A percentile compares a stretch with the other conserved stretches of the same genome.
These are phyloP conservation scores for Elongisporangium anandrum DNA, from an alignment of 352 stramenopile genomes.

Conservation along the genomic window DNA sequence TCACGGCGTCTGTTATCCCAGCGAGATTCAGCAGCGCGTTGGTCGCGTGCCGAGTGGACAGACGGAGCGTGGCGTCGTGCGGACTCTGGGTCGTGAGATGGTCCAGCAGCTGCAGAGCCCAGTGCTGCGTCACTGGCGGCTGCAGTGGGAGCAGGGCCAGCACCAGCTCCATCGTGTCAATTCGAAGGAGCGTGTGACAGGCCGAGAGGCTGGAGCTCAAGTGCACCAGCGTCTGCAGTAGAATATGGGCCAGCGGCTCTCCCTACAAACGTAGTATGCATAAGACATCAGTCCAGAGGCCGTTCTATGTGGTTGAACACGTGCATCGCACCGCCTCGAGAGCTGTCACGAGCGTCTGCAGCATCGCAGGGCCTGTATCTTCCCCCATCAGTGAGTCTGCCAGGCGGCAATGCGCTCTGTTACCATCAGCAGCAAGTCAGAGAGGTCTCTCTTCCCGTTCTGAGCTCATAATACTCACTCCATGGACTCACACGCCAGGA, in stretches of 20 bases:
- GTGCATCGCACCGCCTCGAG: neutral
- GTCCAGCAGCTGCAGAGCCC: slow-evolving; percentile 13
- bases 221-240: slow-evolving; percentile 9
- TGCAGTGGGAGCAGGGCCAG: slow-evolving; percentile 10
- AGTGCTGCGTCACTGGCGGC: slow-evolving; percentile 4
- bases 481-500: slow-evolving; percentile 7
- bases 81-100: slow-evolving; percentile 4
- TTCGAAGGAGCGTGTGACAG: slow-evolving; percentile 3
- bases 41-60: slow-evolving; percentile 3
- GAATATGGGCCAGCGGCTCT: slow-evolving; percentile 13
- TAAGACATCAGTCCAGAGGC: neutral
- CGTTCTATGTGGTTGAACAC: neutral
- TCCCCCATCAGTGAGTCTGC: neutral
- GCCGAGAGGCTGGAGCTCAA: slow-evolving; percentile 10
- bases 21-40: slow-evolving; percentile 4
- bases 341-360: neutral
- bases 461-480: slow-evolving; percentile 4
- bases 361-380: neutral
- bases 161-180: slow-evolving; percentile 6
- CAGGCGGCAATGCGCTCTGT: neutral
- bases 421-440: neutral
- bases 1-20: neutral
- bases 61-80: neutral
- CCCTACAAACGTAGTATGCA: slow-evolving; percentile 11
- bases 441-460: neutral